Evolutionary conservation across 768 basidiomycete genomes (phyloP), one percentile per base, ranked within the genome.

Genomic region (Suillus subalutaceus): DNA sequence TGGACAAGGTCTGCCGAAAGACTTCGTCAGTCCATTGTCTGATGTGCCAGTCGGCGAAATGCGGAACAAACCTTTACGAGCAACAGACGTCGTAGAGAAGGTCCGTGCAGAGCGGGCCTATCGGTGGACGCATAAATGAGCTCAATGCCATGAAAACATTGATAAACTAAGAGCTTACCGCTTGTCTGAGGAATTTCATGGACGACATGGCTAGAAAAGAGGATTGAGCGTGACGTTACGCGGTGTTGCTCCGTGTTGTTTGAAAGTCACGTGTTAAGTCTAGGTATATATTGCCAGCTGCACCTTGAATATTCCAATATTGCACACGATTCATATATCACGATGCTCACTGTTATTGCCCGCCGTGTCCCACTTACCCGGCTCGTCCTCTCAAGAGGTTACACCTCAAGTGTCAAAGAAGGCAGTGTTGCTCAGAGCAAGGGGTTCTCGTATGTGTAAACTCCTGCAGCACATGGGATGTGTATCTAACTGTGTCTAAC

Each of bases 1-100:
- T 96, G 93, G 63, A 98, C 85, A 75, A 96, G 83, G 83, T 97
- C 96, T 97, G 76, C 23, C 23, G 41, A 38, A 59, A 64, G 53
- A 48, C 13, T 26, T 23, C 52, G 59, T 71, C 30, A 66, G 63
- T 65, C 57, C 23, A 37, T 55, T 20, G 63, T 37, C 23, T 26
- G 35, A 32, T 20, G 37, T 48, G 46, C 50, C 30, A 7, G 62
- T 74, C 73, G 71, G 75, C 63, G 72, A 72, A 69, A 73, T 64
- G 65, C 74, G 73, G 73, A 72, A 68, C 35, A 64, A 68, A 90
- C 91, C 92, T 83, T 86, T 90, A 75, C 88, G 89, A 65, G 83
- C 74, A 70, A 81, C 81, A 38, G 84, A 79, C 41, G 88, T 85
- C 37, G 88, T 85, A 58, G 89, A 84, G 74, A 92, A 89, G 10